phyloP scores from a whole-genome alignment of 164 flowering plant genomes.

The Echeveria elegans region DNA sequence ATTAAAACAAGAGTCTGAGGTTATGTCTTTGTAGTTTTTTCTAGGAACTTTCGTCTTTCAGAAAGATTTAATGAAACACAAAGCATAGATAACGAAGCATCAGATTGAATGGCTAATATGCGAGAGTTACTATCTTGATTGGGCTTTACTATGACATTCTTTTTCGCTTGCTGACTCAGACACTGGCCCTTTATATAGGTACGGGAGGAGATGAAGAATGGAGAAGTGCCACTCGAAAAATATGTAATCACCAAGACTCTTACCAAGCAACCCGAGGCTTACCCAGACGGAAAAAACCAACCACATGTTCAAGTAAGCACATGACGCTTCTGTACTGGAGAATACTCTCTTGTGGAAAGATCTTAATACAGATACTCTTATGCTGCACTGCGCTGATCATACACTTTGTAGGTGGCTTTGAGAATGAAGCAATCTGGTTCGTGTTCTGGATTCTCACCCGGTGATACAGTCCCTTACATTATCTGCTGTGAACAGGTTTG shows the following conservation, averaged over 20 bases:
- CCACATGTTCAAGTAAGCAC: conserved; percentile 87
- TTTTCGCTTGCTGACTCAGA: not conserved
- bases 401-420: conserved; percentile 65
- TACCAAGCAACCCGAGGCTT: conserved; percentile 91
- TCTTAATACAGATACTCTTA: not conserved
- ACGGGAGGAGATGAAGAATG: conserved; percentile 88
- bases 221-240: conserved; percentile 81
- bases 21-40: not conserved
- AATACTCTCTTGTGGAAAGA: no score
- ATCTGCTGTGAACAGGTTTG: conserved; percentile 89
- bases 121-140: not conserved
- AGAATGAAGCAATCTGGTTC: conserved; percentile 80
- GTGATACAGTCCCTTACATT: conserved; percentile 87
- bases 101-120: not conserved
- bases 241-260: conserved; percentile 88
- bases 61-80: no score
- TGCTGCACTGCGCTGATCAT: no score
- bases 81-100: not conserved
- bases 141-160: not conserved
- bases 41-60: no score
- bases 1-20: no score
- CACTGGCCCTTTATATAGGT: conserved; percentile 42
- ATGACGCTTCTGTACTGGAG: no score
- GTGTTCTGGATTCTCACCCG: conserved; percentile 73
- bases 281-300: conserved; percentile 92